Base-by-base conservation (phyloP, 176 grass and related monocot genomes). In the Phoenix roebelenii region DNA sequence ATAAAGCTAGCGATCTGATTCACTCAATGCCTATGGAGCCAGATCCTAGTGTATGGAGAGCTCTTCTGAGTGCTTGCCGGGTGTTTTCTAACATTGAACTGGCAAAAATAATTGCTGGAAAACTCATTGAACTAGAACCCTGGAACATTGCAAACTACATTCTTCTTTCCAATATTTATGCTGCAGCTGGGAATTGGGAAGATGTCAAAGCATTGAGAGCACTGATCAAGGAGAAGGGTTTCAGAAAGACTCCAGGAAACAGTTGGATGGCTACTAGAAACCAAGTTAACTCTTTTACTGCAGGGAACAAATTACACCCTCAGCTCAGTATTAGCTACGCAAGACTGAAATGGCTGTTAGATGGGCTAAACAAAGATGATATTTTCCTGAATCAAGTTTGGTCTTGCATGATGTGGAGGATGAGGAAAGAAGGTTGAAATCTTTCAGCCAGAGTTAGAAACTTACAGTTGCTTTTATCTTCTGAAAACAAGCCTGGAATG, bases 101-200 rank as follows among this genome's bases (percentile, higher is more conserved):
- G 58, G 68, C 70, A 39, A 72, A 58, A 22, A 35, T 28, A 62
- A 24, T 72, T 44, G 59, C 58, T 62, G 70, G 23, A 72, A 72
- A 72, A 25, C 70, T 72, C 3, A 24, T 72, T 54, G 58, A 72
- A 54, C 20, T 72, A 23, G 70, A 61, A 54, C 70, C 59, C n/a
- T 50, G 22, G 50, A 72, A 62, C 9, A 72, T 72, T 62, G 44
- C 58, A 63, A 72, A 72, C 50, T 72, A 72, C 58, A 62, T 72
- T 52, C 70, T 72, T 54, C 50, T 59, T 7, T 62, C 70, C 59
- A 72, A 72, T 28, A 62, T 72, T 23, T 62, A 72, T 72, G 57
- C 69, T 61, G 58, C 58, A 54, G 49, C 18, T 53, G 69, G 69
- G 22, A 23, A 35, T 35, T 72, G 69, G 69, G 49, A 72, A 72